Evolutionary conservation across 2,329 filamentous ascomycete genomes (phyloP).

Genomic region (Xylaria sp.): DNA sequence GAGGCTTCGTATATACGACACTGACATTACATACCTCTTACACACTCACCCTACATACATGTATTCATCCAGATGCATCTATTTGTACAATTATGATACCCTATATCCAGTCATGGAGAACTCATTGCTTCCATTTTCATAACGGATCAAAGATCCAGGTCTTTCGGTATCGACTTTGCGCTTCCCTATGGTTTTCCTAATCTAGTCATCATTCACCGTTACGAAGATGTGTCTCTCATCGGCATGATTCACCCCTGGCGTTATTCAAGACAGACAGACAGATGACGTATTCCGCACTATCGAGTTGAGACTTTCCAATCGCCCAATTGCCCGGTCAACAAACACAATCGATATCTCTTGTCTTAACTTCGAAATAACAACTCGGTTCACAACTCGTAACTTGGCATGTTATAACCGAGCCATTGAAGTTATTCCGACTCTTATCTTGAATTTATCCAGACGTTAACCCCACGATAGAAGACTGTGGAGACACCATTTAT

Average conservation of each 20-base stretch:
- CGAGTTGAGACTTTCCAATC: too few relatives aligned
- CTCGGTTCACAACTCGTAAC: background rate
- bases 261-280: too few relatives aligned
- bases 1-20: constrained; percentile 1
- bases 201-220: too few relatives aligned
- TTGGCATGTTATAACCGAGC: too few relatives aligned
- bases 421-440: too few relatives aligned
- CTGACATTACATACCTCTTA: background rate
- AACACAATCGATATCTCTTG: too few relatives aligned
- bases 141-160: background rate
- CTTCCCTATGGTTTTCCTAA: too few relatives aligned
- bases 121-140: background rate
- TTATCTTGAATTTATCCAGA: background rate
- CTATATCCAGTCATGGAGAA: background rate
- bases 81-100: constrained; percentile 6
- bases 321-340: too few relatives aligned
- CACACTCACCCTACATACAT: background rate
- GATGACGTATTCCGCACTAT: too few relatives aligned
- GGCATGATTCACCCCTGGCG: too few relatives aligned
- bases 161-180: background rate
- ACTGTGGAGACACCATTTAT: constrained; percentile 1
- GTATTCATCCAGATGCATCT: constrained; percentile 7
- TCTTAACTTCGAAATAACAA: background rate
- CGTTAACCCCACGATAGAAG: background rate
- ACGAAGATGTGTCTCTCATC: too few relatives aligned